phyloP scores from a whole-genome alignment of 2,329 filamentous ascomycete species.

The Cordyceps cateniannulata region DNA sequence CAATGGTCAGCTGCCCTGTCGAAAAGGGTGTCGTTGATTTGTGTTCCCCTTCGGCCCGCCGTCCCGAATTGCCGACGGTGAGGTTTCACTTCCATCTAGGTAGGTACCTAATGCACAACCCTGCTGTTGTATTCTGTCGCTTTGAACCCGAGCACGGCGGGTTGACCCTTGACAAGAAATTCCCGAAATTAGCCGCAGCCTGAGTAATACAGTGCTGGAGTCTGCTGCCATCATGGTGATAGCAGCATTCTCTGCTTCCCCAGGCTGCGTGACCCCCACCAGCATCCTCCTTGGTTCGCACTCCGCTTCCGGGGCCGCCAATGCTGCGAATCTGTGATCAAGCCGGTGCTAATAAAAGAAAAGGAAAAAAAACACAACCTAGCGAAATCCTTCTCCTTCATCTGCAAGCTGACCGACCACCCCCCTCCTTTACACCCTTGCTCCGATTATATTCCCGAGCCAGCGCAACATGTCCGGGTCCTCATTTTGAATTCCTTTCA shows the following conservation, averaged over 20 bases:
- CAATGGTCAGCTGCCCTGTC: too few relatives aligned
- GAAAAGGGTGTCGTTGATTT: background rate
- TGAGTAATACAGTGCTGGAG: background rate
- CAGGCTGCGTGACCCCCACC: conserved; percentile 1
- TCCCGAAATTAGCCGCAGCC: too few relatives aligned
- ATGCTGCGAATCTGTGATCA: background rate
- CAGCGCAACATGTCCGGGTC: background rate
- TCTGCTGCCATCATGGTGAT: background rate
- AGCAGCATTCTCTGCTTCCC: background rate
- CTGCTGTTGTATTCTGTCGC: background rate
- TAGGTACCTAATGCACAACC: too few relatives aligned
- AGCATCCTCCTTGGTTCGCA: background rate
- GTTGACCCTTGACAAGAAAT: too few relatives aligned
- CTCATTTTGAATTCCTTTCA: background rate
- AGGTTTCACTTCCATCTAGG: too few relatives aligned
- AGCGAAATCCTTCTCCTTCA: background rate
- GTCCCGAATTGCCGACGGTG: conserved; percentile 3
- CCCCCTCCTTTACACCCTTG: background rate
- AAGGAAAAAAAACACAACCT: background rate
- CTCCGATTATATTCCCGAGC: conserved; percentile 8
- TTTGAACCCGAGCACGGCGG: background rate
- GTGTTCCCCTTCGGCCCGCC: background rate
- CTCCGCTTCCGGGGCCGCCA: background rate
- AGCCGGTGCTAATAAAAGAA: background rate
- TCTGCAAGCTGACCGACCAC: background rate